Conservation (phyloP, 345 rosid genomes). For the Rhodamnia argentea region DNA sequence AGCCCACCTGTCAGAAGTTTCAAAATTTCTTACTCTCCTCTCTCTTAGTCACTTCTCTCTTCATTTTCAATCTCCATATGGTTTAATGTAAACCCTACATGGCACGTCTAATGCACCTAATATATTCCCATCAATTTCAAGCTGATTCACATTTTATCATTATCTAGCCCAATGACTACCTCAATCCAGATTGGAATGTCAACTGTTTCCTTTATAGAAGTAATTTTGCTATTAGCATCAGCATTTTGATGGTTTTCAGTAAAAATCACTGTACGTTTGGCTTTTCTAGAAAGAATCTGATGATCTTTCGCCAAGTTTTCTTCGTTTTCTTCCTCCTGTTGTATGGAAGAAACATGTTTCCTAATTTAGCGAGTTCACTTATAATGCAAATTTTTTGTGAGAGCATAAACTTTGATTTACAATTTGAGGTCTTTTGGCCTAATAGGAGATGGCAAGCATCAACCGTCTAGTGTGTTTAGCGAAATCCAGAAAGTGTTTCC, state of each 20-base stretch:
- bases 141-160: neutral
- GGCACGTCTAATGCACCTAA: too few relatives aligned
- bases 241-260: fast-evolving
- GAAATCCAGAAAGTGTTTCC: neutral
- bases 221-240: too few relatives aligned
- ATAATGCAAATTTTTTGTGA: neutral
- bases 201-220: neutral
- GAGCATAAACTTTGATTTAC: neutral
- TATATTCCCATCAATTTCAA: neutral
- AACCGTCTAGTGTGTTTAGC: neutral
- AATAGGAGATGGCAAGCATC: neutral
- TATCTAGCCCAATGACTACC: neutral
- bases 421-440: neutral
- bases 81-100: too few relatives aligned
- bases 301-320: neutral
- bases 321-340: neutral
- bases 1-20: too few relatives aligned
- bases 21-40: too few relatives aligned
- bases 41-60: too few relatives aligned
- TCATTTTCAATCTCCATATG: too few relatives aligned
- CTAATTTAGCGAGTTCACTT: neutral
- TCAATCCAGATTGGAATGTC: neutral
- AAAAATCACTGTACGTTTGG: neutral
- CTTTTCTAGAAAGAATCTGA: neutral
- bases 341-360: neutral